phyloP scores from a whole-genome alignment of 2,329 filamentous ascomycete species.

The Epichloe hybrida region DNA sequence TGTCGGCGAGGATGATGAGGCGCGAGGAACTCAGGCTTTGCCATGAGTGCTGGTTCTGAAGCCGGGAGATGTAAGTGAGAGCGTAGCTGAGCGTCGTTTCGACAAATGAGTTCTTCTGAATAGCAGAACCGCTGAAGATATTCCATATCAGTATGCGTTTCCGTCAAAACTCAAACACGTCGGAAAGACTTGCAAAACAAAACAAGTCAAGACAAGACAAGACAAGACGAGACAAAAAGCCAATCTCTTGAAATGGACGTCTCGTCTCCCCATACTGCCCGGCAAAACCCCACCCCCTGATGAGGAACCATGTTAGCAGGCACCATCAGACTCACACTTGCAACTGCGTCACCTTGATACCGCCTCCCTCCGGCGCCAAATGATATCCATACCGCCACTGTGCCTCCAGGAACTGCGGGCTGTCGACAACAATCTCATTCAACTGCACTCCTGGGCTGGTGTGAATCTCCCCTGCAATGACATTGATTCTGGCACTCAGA shows the following conservation, averaged over 20 bases:
- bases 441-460: slow-evolving; percentile 50
- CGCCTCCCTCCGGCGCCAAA: slow-evolving; percentile 55
- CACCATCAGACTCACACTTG: slow-evolving; percentile 47
- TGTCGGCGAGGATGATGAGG: slow-evolving; percentile 83
- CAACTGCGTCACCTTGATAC: slow-evolving; percentile 68
- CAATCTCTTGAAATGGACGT: too few species aligned
- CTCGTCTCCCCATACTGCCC: too few species aligned
- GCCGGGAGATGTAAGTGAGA: slow-evolving; percentile 60
- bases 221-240: too few species aligned
- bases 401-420: slow-evolving; percentile 80
- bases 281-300: too few species aligned
- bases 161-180: background rate
- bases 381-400: slow-evolving; percentile 80
- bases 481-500: slow-evolving; percentile 53
- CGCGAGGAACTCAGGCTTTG: slow-evolving; percentile 51
- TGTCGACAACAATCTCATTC: slow-evolving; percentile 69
- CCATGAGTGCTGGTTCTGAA: slow-evolving; percentile 22
- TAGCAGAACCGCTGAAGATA: slow-evolving; percentile 27
- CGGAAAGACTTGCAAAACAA: too few species aligned
- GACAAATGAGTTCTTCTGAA: slow-evolving; percentile 65
- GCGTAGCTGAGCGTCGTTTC: slow-evolving; percentile 83
- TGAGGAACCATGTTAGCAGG: too few species aligned
- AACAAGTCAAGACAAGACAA: background rate
- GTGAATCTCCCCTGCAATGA: slow-evolving; percentile 42
- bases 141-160: background rate